Evolutionary conservation across 2,329 filamentous ascomycete species (phyloP).

Genomic region (Epichloe gansuensis): DNA sequence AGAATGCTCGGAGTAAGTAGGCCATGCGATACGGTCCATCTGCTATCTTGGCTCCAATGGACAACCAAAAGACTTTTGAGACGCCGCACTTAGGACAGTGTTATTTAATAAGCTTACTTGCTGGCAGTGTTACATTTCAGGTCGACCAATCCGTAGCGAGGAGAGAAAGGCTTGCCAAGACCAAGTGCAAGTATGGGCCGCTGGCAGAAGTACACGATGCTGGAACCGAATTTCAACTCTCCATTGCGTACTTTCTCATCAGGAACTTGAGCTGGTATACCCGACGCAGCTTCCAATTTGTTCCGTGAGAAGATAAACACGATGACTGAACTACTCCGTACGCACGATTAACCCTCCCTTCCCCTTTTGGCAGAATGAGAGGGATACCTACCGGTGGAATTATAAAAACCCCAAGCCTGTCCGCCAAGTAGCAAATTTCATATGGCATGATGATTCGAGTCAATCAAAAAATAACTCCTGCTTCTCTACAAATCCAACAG

Average conservation of each 20-base stretch:
- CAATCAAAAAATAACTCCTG: not conserved
- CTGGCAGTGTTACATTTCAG: not conserved
- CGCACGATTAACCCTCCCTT: not conserved
- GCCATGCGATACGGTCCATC: conserved; percentile 1
- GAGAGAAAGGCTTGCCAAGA: not conserved
- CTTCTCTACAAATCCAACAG: not conserved
- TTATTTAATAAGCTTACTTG: conserved; percentile 5
- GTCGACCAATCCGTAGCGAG: not conserved
- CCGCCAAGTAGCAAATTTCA: not conserved
- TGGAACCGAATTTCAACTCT: not conserved
- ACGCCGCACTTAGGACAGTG: not conserved
- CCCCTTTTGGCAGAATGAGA: not conserved
- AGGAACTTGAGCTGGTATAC: no score
- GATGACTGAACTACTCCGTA: not conserved
- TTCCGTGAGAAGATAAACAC: not conserved
- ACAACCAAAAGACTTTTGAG: not conserved
- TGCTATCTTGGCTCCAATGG: not conserved
- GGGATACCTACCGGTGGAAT: not conserved
- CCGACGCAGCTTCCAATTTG: not conserved
- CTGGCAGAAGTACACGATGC: not conserved
- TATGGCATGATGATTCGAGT: not conserved
- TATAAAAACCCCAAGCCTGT: not conserved
- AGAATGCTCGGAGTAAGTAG: conserved; percentile 5
- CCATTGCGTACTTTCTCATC: not conserved
- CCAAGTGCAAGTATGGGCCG: not conserved